Base-by-base conservation (phyloP, 2,329 filamentous ascomycete genomes). In the Pezicula carpinea region DNA sequence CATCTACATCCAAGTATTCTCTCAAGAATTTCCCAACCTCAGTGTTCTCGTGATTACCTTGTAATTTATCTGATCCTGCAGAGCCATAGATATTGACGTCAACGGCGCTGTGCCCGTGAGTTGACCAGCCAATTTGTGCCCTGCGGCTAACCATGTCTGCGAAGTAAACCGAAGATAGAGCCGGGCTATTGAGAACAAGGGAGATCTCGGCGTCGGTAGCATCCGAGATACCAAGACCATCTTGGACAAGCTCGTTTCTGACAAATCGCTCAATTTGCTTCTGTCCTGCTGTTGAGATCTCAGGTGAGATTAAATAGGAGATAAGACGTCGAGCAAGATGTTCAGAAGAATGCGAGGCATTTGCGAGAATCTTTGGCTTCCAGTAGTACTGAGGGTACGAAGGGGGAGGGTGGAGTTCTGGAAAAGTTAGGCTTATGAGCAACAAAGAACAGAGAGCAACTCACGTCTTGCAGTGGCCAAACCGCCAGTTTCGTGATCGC, bases 41-140 rank as follows among this genome's bases (percentile, higher is more conserved):
- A 0, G 85, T 97, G 64, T 99, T 99, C 72, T 99, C 93, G 46
- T 95, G 84, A 65, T 97, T 97, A 6, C 92, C 92, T 6, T 96
- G 74, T 13, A 76, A 73, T 36, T 79, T 79, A 32, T 79, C 75
- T 0, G 79, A 75, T 3, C 87, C 83, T 39, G 76, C 75, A 0
- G 87, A 91, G 44, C 87, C 85, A 69, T 97, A 99, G 56, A 99
- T 89, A 66, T 99, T 99, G 41, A 99, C 93, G 64, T 99, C 93
- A 6, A 93, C 90, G 43, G 85, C 93, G 17, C 85, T 87, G 69
- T 99, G 93, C 22, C 93, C 93, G 65, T 96, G 92, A 0, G 91
- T 96, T 53, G 80, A 85, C 93, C 93, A 99, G 13, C 93, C 95
- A 36, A 96, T 80, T 62, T 95, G 89, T 1, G 91, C 88, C 50